Percentiles rank a stretch among this genome's conserved stretches.
phyloP scores from a whole-genome alignment of 164 flowering plant species.

The Magnolia sinica region DNA sequence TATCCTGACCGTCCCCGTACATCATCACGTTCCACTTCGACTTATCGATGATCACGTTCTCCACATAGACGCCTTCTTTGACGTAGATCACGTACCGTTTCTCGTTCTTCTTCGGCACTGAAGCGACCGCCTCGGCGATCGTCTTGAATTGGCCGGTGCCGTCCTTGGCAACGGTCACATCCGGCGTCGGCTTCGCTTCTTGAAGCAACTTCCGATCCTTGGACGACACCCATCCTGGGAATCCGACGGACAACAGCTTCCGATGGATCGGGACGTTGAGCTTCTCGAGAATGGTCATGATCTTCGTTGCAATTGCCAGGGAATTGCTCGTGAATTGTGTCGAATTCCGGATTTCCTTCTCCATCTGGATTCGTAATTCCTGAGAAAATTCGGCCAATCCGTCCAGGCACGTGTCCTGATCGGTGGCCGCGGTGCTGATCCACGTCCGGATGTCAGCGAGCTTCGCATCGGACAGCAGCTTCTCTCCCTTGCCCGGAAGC shows the following conservation, averaged over 20 bases:
- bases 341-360: conserved; percentile 38
- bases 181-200: conserved; percentile 25
- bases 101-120: conserved; percentile 43
- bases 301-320: conserved; percentile 54
- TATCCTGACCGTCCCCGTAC: conserved; percentile 55
- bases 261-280: conserved; percentile 49
- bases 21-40: conserved; percentile 63
- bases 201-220: conserved; percentile 50
- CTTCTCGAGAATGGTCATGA: conserved; percentile 28
- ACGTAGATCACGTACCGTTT: conserved; percentile 51
- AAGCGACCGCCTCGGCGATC: conserved; percentile 39
- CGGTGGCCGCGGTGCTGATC: conserved; percentile 59
- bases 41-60: conserved; percentile 50
- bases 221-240: conserved; percentile 14
- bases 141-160: conserved; percentile 42
- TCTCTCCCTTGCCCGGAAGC: conserved; percentile 24
- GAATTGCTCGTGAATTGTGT: conserved; percentile 65
- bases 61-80: conserved; percentile 52
- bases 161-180: conserved; percentile 44
- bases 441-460: conserved; percentile 59
- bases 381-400: conserved; percentile 47
- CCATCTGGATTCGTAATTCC: conserved; percentile 17
- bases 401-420: conserved; percentile 66
- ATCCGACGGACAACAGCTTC: conserved; percentile 12
- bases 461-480: conserved; percentile 27